These are phyloP conservation scores for Leptographium galeiforme DNA, from an alignment of 2,329 filamentous ascomycete species.

Conservation along the genomic window DNA sequence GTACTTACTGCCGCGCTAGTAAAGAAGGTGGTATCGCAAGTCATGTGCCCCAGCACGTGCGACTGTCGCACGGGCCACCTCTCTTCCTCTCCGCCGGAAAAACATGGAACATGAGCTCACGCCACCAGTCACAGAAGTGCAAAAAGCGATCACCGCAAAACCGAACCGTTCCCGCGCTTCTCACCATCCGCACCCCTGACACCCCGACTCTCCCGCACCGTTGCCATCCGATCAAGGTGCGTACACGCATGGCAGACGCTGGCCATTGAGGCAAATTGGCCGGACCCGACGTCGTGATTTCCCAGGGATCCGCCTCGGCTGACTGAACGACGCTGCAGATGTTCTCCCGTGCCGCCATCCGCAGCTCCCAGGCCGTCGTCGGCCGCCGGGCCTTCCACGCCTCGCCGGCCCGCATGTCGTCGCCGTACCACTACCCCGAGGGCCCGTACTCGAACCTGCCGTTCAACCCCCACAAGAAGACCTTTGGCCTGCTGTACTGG, in stretches of 20 bases:
- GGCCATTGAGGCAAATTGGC: background rate
- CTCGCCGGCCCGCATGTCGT: constrained; percentile 69
- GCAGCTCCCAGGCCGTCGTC: constrained; percentile 38
- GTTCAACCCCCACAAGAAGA: constrained; percentile 88
- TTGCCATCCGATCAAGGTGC: background rate
- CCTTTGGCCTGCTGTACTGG: constrained; percentile 78
- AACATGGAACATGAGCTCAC: constrained; percentile 11
- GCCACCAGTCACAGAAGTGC: constrained; percentile 10
- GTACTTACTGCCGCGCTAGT: background rate
- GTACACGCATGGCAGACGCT: background rate
- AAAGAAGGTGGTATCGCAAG: background rate
- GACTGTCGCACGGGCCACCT: constrained; percentile 4
- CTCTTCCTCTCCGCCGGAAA: constrained; percentile 5
- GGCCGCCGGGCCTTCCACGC: constrained; percentile 90
- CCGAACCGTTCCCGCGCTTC: constrained; percentile 1
- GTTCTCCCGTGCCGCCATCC: constrained; percentile 54
- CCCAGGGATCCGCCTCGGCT: background rate
- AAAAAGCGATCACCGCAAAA: constrained; percentile 9
- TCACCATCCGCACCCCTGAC: background rate
- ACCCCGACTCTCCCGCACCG: background rate
- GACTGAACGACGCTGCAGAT: constrained; percentile 43
- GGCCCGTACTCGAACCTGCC: constrained; percentile 89
- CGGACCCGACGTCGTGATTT: background rate
- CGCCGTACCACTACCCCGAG: constrained; percentile 97
- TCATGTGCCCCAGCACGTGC: background rate